Base-by-base conservation (phyloP, 331 rosid genomes). In the Dryas integrifolia region DNA sequence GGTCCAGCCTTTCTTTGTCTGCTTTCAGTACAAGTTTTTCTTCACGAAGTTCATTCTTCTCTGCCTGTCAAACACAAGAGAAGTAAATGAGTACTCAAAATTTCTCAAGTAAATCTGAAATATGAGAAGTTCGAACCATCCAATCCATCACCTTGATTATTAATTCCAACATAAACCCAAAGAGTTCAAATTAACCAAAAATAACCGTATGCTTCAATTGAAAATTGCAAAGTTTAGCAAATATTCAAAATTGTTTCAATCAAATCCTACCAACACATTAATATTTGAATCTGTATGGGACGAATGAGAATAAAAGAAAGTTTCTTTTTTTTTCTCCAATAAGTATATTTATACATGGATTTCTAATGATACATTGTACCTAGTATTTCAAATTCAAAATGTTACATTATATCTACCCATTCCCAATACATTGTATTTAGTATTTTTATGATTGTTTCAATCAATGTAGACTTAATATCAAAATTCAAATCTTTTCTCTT, bases 1-100 rank as follows among this genome's bases (percentile, higher is more conserved):
- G 81, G 77, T 88, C 96, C 61, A 91, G 76, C 86, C 80, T 88
- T 70, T 95, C 96, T 60, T 89, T 95, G 44, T 89, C 96, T 9
- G 83, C 80, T 79, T 91, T 95, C 76, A 91, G 75, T 64, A 78
- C 83, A 4, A 84, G 77, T 68, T 92, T 95, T 82, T 95, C 98
- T 58, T 85, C 92, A 11, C 97, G 96, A 53, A 95, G 87, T 68
- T 95, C 97, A 18, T 80, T 90, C 81, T 95, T 95, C 90, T 95
- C 98, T 0, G 81, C 92, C 98, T 95, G 88, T 72, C 14, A 60
- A 11, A n/a, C 41, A 52, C 72, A 67, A 45, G 48, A 69, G 18
- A 63, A 43, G 41, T 55, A 49, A 5, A 50, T 43, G 52, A n/a
- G 50, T 67, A 60, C 50, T 7, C 50, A 47, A 56, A 4, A 61